phyloP scores from a whole-genome alignment of 352 stramenopile species.

The Globisporangium carolinianum region DNA sequence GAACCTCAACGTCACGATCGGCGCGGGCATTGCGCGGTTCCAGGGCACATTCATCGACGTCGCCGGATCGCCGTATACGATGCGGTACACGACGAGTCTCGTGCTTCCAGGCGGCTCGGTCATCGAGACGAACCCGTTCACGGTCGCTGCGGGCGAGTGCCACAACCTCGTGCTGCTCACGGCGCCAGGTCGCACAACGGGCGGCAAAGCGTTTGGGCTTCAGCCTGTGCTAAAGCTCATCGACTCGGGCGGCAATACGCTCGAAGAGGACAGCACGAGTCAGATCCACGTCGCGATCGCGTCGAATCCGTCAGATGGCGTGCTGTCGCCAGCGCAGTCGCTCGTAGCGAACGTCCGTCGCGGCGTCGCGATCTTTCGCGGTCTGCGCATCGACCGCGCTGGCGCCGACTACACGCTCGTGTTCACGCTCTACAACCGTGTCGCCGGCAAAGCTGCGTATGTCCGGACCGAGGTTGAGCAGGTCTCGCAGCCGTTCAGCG shows the following conservation, averaged over 20 bases:
- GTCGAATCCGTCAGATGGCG: conserved; percentile 61
- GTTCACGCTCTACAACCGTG: conserved; percentile 60
- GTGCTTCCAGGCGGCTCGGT: conserved; percentile 35
- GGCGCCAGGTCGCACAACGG: conserved; percentile 29
- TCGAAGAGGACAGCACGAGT: conserved; percentile 63
- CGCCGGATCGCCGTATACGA: conserved; percentile 66
- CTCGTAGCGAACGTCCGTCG: conserved; percentile 33
- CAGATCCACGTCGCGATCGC: conserved; percentile 54
- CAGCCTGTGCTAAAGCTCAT: conserved; percentile 78
- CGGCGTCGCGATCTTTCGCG: conserved; percentile 61
- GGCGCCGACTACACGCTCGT: conserved; percentile 67
- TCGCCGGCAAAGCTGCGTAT: conserved; percentile 27
- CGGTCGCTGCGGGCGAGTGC: conserved; percentile 50
- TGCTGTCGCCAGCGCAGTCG: conserved; percentile 31
- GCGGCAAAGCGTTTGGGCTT: conserved; percentile 62
- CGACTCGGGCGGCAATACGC: conserved; percentile 62
- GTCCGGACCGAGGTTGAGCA: conserved; percentile 42
- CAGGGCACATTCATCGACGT: conserved; percentile 64
- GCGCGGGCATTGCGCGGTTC: conserved; percentile 50
- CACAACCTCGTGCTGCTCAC: conserved; percentile 39
- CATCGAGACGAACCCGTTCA: conserved; percentile 75
- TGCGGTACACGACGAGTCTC: conserved; percentile 64
- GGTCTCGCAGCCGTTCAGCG: conserved; percentile 51
- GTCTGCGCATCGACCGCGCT: conserved; percentile 66
- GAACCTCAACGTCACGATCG: conserved; percentile 47